Base-by-base conservation (phyloP, 176 grass and related monocot species). In the Bothriochloa decipiens region DNA sequence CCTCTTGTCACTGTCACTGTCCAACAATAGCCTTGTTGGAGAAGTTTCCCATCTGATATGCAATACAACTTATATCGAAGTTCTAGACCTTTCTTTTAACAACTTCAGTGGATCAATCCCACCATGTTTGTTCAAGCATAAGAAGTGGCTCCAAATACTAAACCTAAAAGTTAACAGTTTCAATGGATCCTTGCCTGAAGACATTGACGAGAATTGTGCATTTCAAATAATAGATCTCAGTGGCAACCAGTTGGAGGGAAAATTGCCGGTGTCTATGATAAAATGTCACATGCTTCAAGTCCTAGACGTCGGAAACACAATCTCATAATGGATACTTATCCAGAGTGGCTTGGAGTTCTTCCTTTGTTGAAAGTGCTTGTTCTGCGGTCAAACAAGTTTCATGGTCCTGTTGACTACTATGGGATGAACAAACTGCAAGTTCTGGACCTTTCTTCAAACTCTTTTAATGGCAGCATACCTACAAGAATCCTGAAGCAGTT, bases 181-280 rank as follows among this genome's bases (percentile, higher is more conserved):
- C 0, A 12, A 72, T 47, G 41, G 70, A 46, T 9, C 70, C 7
- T 47, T 72, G n/a, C 41, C 70, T 28, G 23, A 46, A 16, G 41
- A 28, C n/a, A 47, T 72, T 41, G 16, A 3, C 0, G 3, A 46
- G 2, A 3, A 72, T 3, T 72, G 41, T 27, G 6, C 6, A 8
- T 41, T 47, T 47, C 41, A 72, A 72, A 8, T 72, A 47, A 27
- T 72, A 72, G 70, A 72, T 72, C 23, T 72, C 41, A 72, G 28
- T 0, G 5, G 41, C n/a, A 72, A 72, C 41, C 46, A 9, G 70
- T 47, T 72, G n/a, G 23, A 47, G 23, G 70, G 70, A 28, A 72
- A 72, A 0, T 27, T 72, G 0, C 70, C 70, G 0, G 13, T 27
- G 41, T 1, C 70, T 46, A 1, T 72, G 41, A 47, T 72, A 13